Evolutionary conservation across 2,329 filamentous ascomycete species (phyloP), one percentile per base, ranked within the genome.

Genomic region (Mollisia scopiformis): DNA sequence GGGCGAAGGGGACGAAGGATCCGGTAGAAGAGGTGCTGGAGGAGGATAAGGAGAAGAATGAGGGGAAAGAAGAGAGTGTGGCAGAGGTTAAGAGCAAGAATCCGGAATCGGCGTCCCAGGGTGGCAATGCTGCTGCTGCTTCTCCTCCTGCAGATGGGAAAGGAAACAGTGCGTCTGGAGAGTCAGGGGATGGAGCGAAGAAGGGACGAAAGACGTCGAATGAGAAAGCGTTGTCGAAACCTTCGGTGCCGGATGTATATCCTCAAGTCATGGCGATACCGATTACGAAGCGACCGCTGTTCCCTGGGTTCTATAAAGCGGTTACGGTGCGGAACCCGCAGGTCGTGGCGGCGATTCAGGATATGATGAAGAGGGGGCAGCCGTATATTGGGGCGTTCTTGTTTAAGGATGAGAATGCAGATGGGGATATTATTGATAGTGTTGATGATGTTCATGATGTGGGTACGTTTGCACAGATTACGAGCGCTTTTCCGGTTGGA

Each of bases 221-320:
- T n/a, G 91, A 95, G 62, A 88, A 87, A 71, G 88, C 90, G 25
- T 82, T 98, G 39, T 87, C 92, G 70, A 98, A 98, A 78, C 91
- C 93, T 1, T 86, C 89, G 2, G 90, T 98, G 14, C 95, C 95
- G 14, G 95, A 99, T 63, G 88, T 97, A 46, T 99, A 99, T 75
- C 95, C 95, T 3, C 95, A 98, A 75, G 93, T 99, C 58, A 92
- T 99, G 84, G 94, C 94, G 2, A 96, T 99, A 58, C 95, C 95
- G 7, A 97, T 99, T 71, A 91, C 92, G 28, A 93, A 96, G 75
- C 85, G 95, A 56, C 95, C 95, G 11, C 80, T 99, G 13, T 99
- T 98, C 77, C 95, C 95, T 1, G 95, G 95, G 1, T 99, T 98
- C 77, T 99, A 99, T 81, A 99, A 99, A 78, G 94, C 95, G 10